Percentiles rank a stretch among this genome's conserved stretches.
Conservation (phyloP, 2,329 filamentous ascomycete genomes). For the Coniochaeta sp. region DNA sequence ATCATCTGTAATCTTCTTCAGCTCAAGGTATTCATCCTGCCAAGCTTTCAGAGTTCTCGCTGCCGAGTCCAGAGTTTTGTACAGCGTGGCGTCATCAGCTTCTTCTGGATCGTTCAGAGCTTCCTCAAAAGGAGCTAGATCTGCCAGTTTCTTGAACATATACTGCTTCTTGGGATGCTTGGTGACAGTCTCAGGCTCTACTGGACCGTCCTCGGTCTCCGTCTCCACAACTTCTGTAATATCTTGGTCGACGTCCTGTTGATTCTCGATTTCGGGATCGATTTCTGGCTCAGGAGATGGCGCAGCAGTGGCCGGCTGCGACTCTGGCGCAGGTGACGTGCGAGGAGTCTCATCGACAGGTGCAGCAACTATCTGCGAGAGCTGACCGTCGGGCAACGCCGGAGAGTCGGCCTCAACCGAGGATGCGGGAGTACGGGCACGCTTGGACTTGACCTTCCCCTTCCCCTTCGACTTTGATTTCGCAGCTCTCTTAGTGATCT, state of each 20-base stretch:
- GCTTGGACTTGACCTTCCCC: background rate
- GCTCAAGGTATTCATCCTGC: constrained; percentile 45
- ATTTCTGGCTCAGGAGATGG: constrained; percentile 8
- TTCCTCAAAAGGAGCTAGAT: constrained; percentile 39
- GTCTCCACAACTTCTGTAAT: constrained; percentile 1
- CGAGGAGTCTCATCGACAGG: constrained; percentile 6
- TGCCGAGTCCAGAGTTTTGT: constrained; percentile 32
- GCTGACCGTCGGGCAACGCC: background rate
- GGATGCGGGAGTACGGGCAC: background rate
- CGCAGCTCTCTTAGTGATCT: background rate
- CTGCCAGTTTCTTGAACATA: constrained; percentile 41
- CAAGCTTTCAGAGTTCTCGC: constrained; percentile 40
- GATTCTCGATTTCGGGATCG: constrained; percentile 1
- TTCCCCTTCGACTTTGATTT: background rate
- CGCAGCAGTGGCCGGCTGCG: constrained; percentile 4
- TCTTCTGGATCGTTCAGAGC: constrained; percentile 42
- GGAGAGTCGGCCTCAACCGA: background rate
- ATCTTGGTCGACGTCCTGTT: background rate
- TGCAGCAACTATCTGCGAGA: background rate
- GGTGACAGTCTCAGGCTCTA: constrained; percentile 14
- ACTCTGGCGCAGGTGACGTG: constrained; percentile 9
- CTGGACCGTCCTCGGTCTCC: constrained; percentile 7
- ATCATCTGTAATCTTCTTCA: constrained; percentile 45
- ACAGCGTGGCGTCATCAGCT: constrained; percentile 38
- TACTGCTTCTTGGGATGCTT: constrained; percentile 26